phyloP scores from a whole-genome alignment of 108 stramenopile genomes.

The Epithemia pelagica region DNA sequence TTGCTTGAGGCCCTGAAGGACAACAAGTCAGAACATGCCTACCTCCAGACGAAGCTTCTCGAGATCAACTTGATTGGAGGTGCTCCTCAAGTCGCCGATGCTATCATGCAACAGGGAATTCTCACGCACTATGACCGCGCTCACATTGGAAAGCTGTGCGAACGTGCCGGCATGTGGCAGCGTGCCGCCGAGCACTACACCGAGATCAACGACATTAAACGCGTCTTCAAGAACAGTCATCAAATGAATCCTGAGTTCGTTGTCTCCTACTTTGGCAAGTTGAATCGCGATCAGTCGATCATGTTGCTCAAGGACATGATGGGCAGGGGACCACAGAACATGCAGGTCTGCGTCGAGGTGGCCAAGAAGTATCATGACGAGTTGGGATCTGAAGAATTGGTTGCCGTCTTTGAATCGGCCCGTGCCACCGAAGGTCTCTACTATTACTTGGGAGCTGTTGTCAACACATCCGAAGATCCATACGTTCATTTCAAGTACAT shows the following conservation, averaged over 20 bases:
- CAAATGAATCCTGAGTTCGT: constrained; percentile 96
- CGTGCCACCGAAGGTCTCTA: constrained; percentile 96
- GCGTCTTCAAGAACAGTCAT: constrained; percentile 93
- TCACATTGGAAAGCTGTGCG: constrained; percentile 97
- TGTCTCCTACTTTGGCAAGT: constrained; percentile 93
- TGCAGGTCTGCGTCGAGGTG: constrained; percentile 94
- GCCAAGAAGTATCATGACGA: constrained; percentile 98
- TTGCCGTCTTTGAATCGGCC: constrained; percentile 93
- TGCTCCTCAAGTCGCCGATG: constrained; percentile 98
- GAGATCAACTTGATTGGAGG: constrained; percentile 99
- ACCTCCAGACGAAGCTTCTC: constrained; percentile 99
- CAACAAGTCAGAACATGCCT: constrained; percentile 97
- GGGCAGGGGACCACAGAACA: constrained; percentile 86
- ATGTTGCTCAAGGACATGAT: constrained; percentile 95
- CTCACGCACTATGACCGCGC: constrained; percentile 96
- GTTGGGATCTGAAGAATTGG: constrained; percentile 90
- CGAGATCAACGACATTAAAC: constrained; percentile 98
- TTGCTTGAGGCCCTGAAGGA: constrained; percentile 97
- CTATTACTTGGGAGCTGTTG: constrained; percentile 95
- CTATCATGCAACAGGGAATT: constrained; percentile 98
- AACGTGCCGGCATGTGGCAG: constrained; percentile 97
- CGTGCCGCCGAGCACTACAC: constrained; percentile 99
- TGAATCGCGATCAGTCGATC: constrained; percentile 91
- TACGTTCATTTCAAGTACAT: constrained; percentile 99
- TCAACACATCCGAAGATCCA: constrained; percentile 95